These are phyloP conservation scores for Plasmodium blacklocki DNA, from an alignment of 169 alveolate genomes.

Conservation along the genomic window DNA sequence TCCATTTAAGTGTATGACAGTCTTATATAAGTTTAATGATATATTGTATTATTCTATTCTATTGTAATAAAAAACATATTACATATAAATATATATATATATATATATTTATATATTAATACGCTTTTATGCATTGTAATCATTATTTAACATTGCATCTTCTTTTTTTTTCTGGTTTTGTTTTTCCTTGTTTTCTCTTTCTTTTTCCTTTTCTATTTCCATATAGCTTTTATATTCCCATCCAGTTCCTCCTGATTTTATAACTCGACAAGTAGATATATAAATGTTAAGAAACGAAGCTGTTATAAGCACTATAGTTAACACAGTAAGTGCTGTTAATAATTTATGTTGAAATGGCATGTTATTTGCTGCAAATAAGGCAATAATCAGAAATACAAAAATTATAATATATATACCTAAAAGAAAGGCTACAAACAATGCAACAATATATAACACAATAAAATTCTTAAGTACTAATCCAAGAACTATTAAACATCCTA, in stretches of 20 bases:
- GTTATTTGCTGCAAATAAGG: not conserved
- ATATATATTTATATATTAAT: not conserved
- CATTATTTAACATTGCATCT: slow-evolving; percentile 1
- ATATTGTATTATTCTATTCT: no score
- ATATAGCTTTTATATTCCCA: slow-evolving; percentile 63
- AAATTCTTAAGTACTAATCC: slow-evolving; percentile 41
- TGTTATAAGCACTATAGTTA: not conserved
- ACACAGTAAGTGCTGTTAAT: slow-evolving; percentile 4
- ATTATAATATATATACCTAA: slow-evolving; percentile 1
- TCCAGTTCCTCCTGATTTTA: slow-evolving; percentile 65
- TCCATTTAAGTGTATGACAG: no score
- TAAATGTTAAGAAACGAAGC: slow-evolving; percentile 21
- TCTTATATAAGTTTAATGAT: no score
- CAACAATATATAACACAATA: slow-evolving; percentile 47
- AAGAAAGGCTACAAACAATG: slow-evolving; percentile 14
- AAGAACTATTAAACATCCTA: slow-evolving; percentile 14
- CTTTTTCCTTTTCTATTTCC: slow-evolving; percentile 11
- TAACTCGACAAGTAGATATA: slow-evolving; percentile 22
- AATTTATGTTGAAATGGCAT: not conserved
- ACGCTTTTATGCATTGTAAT: slow-evolving; percentile 32
- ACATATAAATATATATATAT: no score
- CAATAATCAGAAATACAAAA: slow-evolving; percentile 5
- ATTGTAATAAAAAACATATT: no score
- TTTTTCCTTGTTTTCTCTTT: slow-evolving; percentile 2
- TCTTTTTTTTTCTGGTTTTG: slow-evolving; percentile 1